Evolutionary conservation across 192 early-diverging fungal species (phyloP).

Genomic region (Irineochytrium annulatum): DNA sequence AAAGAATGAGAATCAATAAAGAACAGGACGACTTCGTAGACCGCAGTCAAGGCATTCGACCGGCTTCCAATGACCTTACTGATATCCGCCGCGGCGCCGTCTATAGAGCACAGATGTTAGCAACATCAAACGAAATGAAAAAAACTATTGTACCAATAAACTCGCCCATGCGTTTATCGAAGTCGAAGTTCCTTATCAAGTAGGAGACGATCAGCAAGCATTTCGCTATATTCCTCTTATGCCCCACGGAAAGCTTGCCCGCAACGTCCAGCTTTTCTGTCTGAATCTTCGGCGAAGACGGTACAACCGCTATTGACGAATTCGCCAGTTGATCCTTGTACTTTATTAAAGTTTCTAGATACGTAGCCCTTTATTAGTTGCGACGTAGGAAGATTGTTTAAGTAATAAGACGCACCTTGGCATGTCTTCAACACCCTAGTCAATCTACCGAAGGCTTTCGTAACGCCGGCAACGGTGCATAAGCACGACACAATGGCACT

Average conservation of each 20-base stretch:
- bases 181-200: slow-evolving; percentile 74
- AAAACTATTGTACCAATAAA: slow-evolving; percentile 11
- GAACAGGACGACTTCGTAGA: slow-evolving; percentile 20
- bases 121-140: not conserved
- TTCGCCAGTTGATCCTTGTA: slow-evolving; percentile 4
- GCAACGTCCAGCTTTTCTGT: not conserved
- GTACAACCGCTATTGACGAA: not conserved
- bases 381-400: slow-evolving; percentile 7
- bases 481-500: slow-evolving; percentile 67
- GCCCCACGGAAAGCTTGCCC: slow-evolving; percentile 6
- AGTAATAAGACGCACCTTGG: slow-evolving; percentile 6
- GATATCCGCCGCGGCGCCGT: slow-evolving; percentile 13
- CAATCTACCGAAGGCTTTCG: slow-evolving; percentile 30
- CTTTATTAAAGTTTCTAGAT: slow-evolving; percentile 22
- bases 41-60: slow-evolving; percentile 11
- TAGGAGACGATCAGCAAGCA: slow-evolving; percentile 72
- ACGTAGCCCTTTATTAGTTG: not conserved
- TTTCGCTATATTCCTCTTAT: slow-evolving; percentile 35
- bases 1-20: slow-evolving; percentile 27
- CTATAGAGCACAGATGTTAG: slow-evolving; percentile 2
- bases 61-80: not conserved
- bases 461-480: slow-evolving; percentile 57
- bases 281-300: not conserved
- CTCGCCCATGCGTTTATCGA: slow-evolving; percentile 48
- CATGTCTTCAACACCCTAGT: slow-evolving; percentile 25